Evolutionary conservation across 1,284 basidiomycete species (phyloP), one percentile per base, ranked within the genome.

Genomic region (Anthracocystis setariae): DNA sequence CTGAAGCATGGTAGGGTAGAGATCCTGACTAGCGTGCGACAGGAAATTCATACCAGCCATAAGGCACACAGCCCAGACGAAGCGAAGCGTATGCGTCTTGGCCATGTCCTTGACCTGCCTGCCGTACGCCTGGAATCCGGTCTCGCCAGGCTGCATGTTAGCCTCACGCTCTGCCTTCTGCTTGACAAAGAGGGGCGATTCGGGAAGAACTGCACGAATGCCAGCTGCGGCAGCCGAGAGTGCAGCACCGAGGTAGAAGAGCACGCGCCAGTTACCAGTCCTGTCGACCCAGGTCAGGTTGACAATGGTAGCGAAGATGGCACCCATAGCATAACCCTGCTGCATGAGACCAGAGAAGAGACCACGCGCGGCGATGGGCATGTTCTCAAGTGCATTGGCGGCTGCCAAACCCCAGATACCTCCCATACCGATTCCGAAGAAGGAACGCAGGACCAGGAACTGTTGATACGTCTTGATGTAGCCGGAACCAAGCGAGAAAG

Each of bases 281-380:
- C 75, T 60, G 27, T 82, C 74, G 7, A 85, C 86, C 71, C 85
- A 82, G 2, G 77, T 82, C 33, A 95, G 86, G 80, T 93, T 93
- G 84, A 94, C 88, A 25, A 90, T 88, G 0, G 90, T 88, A 0
- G 89, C 84, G 32, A 86, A 72, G 25, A 86, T 81, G 74, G 86
- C 85, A 17, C 84, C 84, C 43, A 80, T 59, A 21, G 90, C 90
- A 70, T 93, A 92, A 3, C 91, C 91, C 81, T 93, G 88, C 74
- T 94, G 92, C 3, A 93, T 82, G 56, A 97, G 85, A 37, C 95
- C 95, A 17, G 89, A 91, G 17, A 89, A 90, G 3, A 97, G 84
- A 37, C 95, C 95, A 82, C 95, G 90, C 2, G 89, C 87, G 66
- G 91, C 90, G 25, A 91, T 88, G 0, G 94, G 94, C 23, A 97